These are phyloP conservation scores for Rhodofomes roseus DNA, from an alignment of 1,284 basidiomycete genomes.

Conservation along the genomic window DNA sequence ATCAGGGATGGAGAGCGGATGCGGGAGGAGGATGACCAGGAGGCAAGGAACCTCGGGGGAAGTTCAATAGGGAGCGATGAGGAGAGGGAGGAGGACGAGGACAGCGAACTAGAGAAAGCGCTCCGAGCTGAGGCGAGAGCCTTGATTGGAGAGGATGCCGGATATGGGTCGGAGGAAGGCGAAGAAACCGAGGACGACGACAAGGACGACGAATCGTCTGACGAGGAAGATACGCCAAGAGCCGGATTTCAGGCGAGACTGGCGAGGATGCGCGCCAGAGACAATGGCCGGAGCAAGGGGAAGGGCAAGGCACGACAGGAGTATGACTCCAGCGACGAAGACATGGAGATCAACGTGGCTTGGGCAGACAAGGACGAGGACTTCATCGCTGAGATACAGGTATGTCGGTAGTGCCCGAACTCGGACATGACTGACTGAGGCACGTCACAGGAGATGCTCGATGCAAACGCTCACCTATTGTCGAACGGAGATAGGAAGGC, in stretches of 20 bases:
- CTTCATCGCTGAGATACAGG: conserved; percentile 60
- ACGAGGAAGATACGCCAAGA: conserved; percentile 41
- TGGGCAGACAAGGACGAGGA: conserved; percentile 67
- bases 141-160: conserved; percentile 16
- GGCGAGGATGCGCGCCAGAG: conserved; percentile 36
- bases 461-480: conserved; percentile 40
- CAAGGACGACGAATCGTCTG: conserved; percentile 30
- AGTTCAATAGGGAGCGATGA: not conserved
- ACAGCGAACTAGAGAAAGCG: conserved; percentile 18
- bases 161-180: too few species aligned
- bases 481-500: conserved; percentile 42
- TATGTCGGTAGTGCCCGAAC: conserved; percentile 24
- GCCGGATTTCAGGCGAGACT: conserved; percentile 53
- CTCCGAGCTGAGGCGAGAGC: conserved; percentile 14
- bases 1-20: conserved; percentile 52
- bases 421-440: not conserved
- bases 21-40: conserved; percentile 49
- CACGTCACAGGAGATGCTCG: conserved; percentile 37
- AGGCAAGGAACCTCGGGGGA: conserved; percentile 12
- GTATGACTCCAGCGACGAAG: conserved; percentile 25
- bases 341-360: conserved; percentile 31
- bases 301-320: conserved; percentile 46
- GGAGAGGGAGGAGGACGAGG: conserved; percentile 26
- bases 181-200: conserved; percentile 20
- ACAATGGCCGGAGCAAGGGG: conserved; percentile 15